A percentile compares a stretch with the other conserved stretches of the same genome.
phyloP scores from a whole-genome alignment of 164 flowering plant species.

The Echeveria elegans region DNA sequence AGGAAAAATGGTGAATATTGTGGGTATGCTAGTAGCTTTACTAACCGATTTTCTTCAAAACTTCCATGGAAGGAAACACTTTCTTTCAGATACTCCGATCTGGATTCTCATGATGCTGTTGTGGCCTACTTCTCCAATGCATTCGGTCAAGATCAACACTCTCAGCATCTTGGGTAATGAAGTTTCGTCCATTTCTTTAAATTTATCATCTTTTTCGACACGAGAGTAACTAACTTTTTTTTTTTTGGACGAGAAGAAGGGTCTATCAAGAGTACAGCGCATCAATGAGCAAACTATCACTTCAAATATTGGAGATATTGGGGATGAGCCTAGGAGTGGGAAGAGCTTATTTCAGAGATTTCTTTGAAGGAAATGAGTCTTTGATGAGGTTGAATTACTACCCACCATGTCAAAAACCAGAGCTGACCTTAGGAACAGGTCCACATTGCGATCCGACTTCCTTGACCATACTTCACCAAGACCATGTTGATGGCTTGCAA shows the following conservation, averaged over 20 bases:
- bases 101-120: not conserved
- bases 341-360: slow-evolving; percentile 26
- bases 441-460: slow-evolving; percentile 81
- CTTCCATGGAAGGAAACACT: slow-evolving; percentile 10
- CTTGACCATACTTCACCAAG: slow-evolving; percentile 79
- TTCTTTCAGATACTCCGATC: slow-evolving; percentile 3
- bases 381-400: slow-evolving; percentile 67
- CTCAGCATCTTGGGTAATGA: slow-evolving; percentile 1
- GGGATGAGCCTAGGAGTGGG: slow-evolving; percentile 60
- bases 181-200: not conserved
- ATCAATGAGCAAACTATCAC: slow-evolving; percentile 45
- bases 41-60: not conserved
- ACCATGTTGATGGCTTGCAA: slow-evolving; percentile 65
- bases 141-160: not conserved
- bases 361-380: slow-evolving; percentile 40
- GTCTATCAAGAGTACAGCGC: slow-evolving; percentile 52
- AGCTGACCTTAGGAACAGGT: slow-evolving; percentile 57
- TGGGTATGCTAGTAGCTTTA: slow-evolving; percentile 7
- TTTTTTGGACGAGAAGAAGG: slow-evolving; percentile 21
- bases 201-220: not conserved
- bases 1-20: not conserved
- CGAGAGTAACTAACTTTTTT: not conserved
- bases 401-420: slow-evolving; percentile 56
- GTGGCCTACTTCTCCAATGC: not conserved
- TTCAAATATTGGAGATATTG: slow-evolving; percentile 47